Base-by-base conservation (phyloP, 1,139 yeast genomes). In the Yamadazyma dendronema region DNA sequence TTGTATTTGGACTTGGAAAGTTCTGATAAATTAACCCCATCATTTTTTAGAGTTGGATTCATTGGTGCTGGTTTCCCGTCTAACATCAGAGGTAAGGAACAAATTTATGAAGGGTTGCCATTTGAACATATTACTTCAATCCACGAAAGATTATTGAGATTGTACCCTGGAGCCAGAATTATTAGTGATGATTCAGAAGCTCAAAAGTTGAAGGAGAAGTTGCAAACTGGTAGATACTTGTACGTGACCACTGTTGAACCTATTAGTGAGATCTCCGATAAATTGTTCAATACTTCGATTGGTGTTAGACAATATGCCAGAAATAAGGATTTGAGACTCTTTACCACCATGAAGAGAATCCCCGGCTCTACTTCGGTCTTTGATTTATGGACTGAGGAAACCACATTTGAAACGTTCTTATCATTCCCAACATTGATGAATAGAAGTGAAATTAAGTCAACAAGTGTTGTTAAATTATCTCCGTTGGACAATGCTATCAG, bases 401-500 rank as follows among this genome's bases (percentile, higher is more conserved):
- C 87, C 6, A 81, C 86, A 1, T 88, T 79, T 59, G 88, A 81
- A 49, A 84, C 96, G 0, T 69, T 61, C 41, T 75, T 84, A 43
- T 74, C 88, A 7, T 88, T 88, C 80, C 97, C 97, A 23, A 84
- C 95, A 0, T 74, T 88, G 59, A 84, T 87, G 83, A 85, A 87
- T 57, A 74, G 95, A 59, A 79, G 89, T 49, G 95, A 85, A 52
- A 79, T 88, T 49, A 76, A 74, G 48, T 46, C 53, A 6, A 65
- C 74, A 7, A 63, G 57, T n/a, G 69, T 72, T n/a, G 69, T 75
- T 32, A 79, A 76, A 51, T 64, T 87, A 39, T 85, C 95, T n/a
- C 97, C 97, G 21, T 67, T 87, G 46, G 87, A 86, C 49, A 88
- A 85, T 61, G 96, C 96, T 1, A 69, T 84, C 43, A 70, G 84